Conservation (phyloP, 2,329 filamentous ascomycete species). For the Pseudocercospora pini-densiflorae region DNA sequence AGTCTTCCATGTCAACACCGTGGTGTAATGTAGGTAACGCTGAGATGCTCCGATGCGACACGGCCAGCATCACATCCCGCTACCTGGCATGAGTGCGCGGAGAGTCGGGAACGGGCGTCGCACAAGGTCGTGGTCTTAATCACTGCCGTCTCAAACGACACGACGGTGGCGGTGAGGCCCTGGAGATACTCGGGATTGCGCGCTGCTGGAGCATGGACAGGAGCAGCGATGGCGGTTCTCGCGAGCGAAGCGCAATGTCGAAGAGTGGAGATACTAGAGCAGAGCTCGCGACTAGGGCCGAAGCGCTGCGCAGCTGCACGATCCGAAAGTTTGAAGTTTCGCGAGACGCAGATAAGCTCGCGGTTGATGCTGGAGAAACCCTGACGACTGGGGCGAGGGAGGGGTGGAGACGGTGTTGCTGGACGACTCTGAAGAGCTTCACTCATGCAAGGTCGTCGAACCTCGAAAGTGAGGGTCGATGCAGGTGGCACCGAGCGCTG, state of each 20-base stretch:
- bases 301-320: conserved; percentile 26
- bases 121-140: conserved; percentile 29
- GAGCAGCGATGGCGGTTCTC: conserved; percentile 13
- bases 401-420: conserved; percentile 18
- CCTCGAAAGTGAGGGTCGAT: conserved; percentile 7
- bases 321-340: conserved; percentile 21
- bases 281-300: conserved; percentile 28
- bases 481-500: neutral
- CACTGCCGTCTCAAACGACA: conserved; percentile 30
- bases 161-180: conserved; percentile 36
- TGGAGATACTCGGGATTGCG: conserved; percentile 33
- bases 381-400: conserved; percentile 19
- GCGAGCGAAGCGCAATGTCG: conserved; percentile 22
- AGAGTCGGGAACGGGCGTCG: conserved; percentile 28
- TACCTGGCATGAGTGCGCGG: conserved; percentile 29
- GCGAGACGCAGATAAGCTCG: conserved; percentile 23
- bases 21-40: conserved; percentile 35
- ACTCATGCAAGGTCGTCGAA: neutral
- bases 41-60: conserved; percentile 39
- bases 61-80: conserved; percentile 45
- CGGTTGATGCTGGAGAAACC: conserved; percentile 25
- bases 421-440: conserved; percentile 1
- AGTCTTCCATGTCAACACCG: conserved; percentile 64
- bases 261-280: conserved; percentile 20
- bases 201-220: conserved; percentile 28